Evolutionary conservation across 2,329 filamentous ascomycete genomes (phyloP).

Genomic region (Calonectria ilicicola): DNA sequence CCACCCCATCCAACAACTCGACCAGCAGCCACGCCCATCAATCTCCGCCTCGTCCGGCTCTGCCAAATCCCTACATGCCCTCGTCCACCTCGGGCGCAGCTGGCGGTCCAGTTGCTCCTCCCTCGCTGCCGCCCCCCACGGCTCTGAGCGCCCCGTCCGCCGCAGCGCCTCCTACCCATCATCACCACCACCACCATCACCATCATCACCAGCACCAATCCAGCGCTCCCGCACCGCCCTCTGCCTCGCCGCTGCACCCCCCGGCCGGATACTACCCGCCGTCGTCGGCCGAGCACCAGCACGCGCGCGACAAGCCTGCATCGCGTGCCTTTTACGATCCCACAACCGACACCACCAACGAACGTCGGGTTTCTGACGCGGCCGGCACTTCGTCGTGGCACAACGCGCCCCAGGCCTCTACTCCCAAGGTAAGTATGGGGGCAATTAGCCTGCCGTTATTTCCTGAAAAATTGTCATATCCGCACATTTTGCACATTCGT

Average conservation of each 20-base stretch:
- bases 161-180: slow-evolving; percentile 30
- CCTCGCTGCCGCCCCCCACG: slow-evolving; percentile 46
- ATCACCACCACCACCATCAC: slow-evolving; percentile 34
- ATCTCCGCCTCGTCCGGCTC: slow-evolving; percentile 46
- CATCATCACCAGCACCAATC: slow-evolving; percentile 41
- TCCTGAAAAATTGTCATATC: slow-evolving; percentile 13
- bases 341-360: slow-evolving; percentile 61
- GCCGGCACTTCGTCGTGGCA: slow-evolving; percentile 54
- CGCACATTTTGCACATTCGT: slow-evolving; percentile 12
- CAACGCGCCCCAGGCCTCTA: slow-evolving; percentile 55
- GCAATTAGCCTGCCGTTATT: slow-evolving; percentile 45
- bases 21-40: slow-evolving; percentile 46
- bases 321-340: slow-evolving; percentile 66
- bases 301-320: slow-evolving; percentile 53
- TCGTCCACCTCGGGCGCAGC: slow-evolving; percentile 47
- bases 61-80: slow-evolving; percentile 52
- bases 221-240: slow-evolving; percentile 41
- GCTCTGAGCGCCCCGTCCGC: slow-evolving; percentile 40
- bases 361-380: slow-evolving; percentile 58
- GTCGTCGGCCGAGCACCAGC: slow-evolving; percentile 47
- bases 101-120: slow-evolving; percentile 45
- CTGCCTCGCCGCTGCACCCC: slow-evolving; percentile 58
- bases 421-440: slow-evolving; percentile 62
- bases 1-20: slow-evolving; percentile 40
- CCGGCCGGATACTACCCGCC: slow-evolving; percentile 55